A percentile compares a stretch with the other conserved stretches of the same genome.
These are phyloP conservation scores for Brettanomyces sp. DNA, from an alignment of 805 yeast species.

Conservation along the genomic window DNA sequence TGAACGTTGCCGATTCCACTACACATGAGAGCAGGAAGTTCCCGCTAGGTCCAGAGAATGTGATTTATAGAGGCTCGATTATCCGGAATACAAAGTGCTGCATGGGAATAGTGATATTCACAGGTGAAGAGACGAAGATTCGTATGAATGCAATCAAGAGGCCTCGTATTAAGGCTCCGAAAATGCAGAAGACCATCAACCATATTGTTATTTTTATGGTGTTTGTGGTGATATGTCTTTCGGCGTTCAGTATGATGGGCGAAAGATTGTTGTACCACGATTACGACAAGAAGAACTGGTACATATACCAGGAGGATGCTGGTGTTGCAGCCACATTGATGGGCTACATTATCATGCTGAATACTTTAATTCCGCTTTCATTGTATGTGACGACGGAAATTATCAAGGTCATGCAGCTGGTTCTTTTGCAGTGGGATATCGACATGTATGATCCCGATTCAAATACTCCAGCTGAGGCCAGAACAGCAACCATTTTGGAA, in stretches of 20 bases:
- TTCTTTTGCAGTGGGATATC: slow-evolving; percentile 77
- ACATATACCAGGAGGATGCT: slow-evolving; percentile 59
- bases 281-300: slow-evolving; percentile 54
- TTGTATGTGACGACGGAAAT: slow-evolving; percentile 95
- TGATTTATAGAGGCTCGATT: slow-evolving; percentile 86
- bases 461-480: slow-evolving; percentile 88
- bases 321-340: slow-evolving; percentile 84
- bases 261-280: slow-evolving; percentile 44
- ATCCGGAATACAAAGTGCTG: slow-evolving; percentile 72
- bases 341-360: slow-evolving; percentile 96
- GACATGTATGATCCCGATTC: slow-evolving; percentile 86
- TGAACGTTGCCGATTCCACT: slow-evolving; percentile 26
- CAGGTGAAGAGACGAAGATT: slow-evolving; percentile 94
- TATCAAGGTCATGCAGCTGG: slow-evolving; percentile 79
- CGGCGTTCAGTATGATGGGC: slow-evolving; percentile 78
- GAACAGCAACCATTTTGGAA: slow-evolving; percentile 91
- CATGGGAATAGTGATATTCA: slow-evolving; percentile 77
- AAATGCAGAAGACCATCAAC: slow-evolving; percentile 76
- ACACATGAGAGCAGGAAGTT: slow-evolving; percentile 27
- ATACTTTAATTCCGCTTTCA: slow-evolving; percentile 90
- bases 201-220: slow-evolving; percentile 85
- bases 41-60: slow-evolving; percentile 71
- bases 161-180: slow-evolving; percentile 89
- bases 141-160: slow-evolving; percentile 89
- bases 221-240: slow-evolving; percentile 57